Evolutionary conservation across 139 green algal genomes (phyloP).

Genomic region (Closterium sp.): DNA sequence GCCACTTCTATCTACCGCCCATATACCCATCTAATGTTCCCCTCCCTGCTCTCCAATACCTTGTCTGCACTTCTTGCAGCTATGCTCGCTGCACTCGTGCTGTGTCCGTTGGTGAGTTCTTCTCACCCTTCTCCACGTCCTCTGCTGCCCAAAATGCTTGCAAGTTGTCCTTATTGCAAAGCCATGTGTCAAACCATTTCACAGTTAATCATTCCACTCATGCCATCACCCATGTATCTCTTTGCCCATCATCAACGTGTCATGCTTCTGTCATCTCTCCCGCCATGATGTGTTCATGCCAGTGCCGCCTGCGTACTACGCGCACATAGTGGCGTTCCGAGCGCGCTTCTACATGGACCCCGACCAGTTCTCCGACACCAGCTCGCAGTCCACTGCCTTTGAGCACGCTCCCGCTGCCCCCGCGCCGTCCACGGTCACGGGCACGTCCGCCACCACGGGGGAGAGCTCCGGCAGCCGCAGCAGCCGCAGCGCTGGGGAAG

Average conservation of each 20-base stretch:
- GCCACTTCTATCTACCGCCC: not conserved
- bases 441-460: not conserved
- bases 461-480: not conserved
- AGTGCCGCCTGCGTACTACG: conserved; percentile 48
- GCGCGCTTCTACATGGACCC: conserved; percentile 37
- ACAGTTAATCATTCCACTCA: no score
- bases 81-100: conserved; percentile 4
- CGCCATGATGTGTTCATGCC: not conserved
- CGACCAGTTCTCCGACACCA: not conserved
- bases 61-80: not conserved
- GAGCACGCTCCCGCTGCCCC: not conserved
- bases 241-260: not conserved
- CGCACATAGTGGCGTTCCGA: conserved; percentile 40
- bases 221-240: not conserved
- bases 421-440: not conserved
- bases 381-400: not conserved
- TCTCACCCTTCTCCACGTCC: not conserved
- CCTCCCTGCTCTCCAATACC: not conserved
- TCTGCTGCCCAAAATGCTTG: no score
- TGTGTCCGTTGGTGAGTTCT: not conserved
- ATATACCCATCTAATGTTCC: not conserved
- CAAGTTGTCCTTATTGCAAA: no score
- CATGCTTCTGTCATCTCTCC: not conserved
- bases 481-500: not conserved
- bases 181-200: no score